Base-by-base conservation (phyloP, 176 grass and related monocot species). In the Saccharum spontaneum region DNA sequence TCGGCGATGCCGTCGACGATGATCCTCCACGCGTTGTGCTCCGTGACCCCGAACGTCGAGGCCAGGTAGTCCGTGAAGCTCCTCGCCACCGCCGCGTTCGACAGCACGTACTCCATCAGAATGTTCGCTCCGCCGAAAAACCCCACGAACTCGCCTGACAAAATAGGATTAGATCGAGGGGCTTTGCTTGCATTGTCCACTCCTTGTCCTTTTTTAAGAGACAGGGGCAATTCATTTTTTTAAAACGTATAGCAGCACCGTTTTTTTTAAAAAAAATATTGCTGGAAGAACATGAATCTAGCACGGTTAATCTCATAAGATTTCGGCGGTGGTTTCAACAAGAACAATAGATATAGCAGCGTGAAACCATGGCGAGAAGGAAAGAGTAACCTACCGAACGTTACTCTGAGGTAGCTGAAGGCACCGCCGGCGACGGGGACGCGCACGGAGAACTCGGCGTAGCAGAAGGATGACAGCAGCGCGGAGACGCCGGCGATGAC, bases 81-180 rank as follows among this genome's bases (percentile, higher is more conserved):
- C 82, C 96, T 81, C 18, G 96, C 93, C 78, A 98, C 96, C 26
- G 96, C 96, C 64, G 96, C 96, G 86, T 98, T 98, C 23, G 96
- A 98, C 86, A 98, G 89, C 72, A 98, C 93, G 87, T 98, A 98
- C 77, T 98, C 96, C 93, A 95, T 95, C 76, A 98, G 85, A 38
- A 98, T 87, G 89, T 98, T 98, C 22, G 96, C 96, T 5, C 96
- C 96, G 11, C 93, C 92, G 78, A 95, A 92, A 91, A 94, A 98
- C 48, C 93, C 96, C 71, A 94, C 96, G 52, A 98, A 90, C 91
- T 98, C 96, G 20, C 96, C 96, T 98, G 77, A 3, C 10, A 24
- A 45, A 17, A 26, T 8, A 30, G 55, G 55, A 63, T 65, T 14
- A 60, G 54, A 45, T 10, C 43, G 46, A 39, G 20, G 34, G 18